phyloP scores from a whole-genome alignment of 805 yeast species.

The Kodamaea restingae region DNA sequence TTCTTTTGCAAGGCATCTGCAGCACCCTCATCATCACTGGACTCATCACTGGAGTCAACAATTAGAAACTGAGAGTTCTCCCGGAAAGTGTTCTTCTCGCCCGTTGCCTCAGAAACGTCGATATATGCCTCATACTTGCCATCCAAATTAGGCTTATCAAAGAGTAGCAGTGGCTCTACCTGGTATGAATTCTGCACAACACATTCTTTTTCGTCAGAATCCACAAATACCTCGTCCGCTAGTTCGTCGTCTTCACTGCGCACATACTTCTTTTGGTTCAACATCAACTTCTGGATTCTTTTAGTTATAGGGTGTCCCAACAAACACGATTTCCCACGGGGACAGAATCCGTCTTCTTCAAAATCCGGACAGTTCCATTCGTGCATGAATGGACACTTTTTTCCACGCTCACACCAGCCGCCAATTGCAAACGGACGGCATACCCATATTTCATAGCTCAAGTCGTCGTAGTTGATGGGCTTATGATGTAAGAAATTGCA shows the following conservation, averaged over 20 bases:
- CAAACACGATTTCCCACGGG: slow-evolving; percentile 48
- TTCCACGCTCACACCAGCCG: slow-evolving; percentile 67
- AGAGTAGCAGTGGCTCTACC: slow-evolving; percentile 26
- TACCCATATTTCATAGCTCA: slow-evolving; percentile 36
- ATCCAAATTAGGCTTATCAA: slow-evolving; percentile 14
- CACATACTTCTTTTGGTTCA: slow-evolving; percentile 14
- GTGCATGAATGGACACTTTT: slow-evolving; percentile 54
- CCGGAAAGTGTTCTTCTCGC: slow-evolving; percentile 3
- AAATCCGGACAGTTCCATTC: slow-evolving; percentile 66
- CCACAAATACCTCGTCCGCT: slow-evolving; percentile 17
- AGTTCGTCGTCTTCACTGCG: slow-evolving; percentile 10
- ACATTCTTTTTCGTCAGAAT: slow-evolving; percentile 9
- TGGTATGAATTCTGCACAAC: slow-evolving; percentile 29
- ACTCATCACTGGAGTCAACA: slow-evolving; percentile 9
- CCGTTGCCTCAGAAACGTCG: slow-evolving; percentile 11
- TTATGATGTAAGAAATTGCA: slow-evolving; percentile 49
- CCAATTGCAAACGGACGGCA: slow-evolving; percentile 67
- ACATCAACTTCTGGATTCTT: slow-evolving; percentile 25
- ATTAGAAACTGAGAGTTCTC: slow-evolving; percentile 18
- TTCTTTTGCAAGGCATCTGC: slow-evolving; percentile 21
- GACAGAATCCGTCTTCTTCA: slow-evolving; percentile 57
- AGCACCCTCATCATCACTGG: slow-evolving; percentile 7
- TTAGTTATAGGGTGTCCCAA: slow-evolving; percentile 43
- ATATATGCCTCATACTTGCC: slow-evolving; percentile 25
- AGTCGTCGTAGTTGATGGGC: slow-evolving; percentile 47